Evolutionary conservation across 768 basidiomycete genomes (phyloP).

Genomic region (Pulveroboletus sp.): DNA sequence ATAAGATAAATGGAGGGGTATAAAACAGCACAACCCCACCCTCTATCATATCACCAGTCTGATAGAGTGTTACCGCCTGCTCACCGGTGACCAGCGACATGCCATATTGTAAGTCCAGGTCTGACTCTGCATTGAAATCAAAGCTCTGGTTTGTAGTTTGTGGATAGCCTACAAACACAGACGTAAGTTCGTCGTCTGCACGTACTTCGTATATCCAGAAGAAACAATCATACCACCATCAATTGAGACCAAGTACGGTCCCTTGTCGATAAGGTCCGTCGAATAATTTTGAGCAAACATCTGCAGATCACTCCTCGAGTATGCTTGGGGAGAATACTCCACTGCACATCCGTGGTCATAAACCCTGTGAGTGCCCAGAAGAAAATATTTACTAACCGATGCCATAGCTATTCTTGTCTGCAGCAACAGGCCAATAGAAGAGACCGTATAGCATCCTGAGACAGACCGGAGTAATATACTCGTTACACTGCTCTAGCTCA

Average conservation of each 20-base stretch:
- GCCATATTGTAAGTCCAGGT: constrained; percentile 30
- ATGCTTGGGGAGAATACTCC: constrained; percentile 34
- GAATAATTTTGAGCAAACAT: constrained; percentile 29
- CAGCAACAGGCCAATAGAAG: constrained; percentile 23
- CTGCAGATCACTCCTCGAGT: constrained; percentile 27
- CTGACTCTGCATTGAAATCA: constrained; percentile 26
- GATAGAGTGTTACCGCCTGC: constrained; percentile 31
- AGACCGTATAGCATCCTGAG: constrained; percentile 25
- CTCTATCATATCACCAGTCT: constrained; percentile 27
- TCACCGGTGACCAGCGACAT: constrained; percentile 30
- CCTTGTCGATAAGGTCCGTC: constrained; percentile 18
- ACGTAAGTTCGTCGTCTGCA: neutral
- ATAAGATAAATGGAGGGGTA: neutral
- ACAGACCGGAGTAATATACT: constrained; percentile 30
- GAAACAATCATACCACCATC: constrained; percentile 29
- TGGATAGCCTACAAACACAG: constrained; percentile 15
- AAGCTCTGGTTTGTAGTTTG: constrained; percentile 21
- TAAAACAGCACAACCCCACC: constrained; percentile 10
- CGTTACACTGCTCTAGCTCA: constrained; percentile 19
- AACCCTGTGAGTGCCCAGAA: neutral
- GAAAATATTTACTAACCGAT: constrained; percentile 18
- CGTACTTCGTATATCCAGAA: neutral
- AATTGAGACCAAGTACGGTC: constrained; percentile 30
- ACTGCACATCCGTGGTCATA: constrained; percentile 12
- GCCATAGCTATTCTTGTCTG: constrained; percentile 30